phyloP scores from a whole-genome alignment of 2,329 filamentous ascomycete genomes.

The Hypoxylon sp. region DNA sequence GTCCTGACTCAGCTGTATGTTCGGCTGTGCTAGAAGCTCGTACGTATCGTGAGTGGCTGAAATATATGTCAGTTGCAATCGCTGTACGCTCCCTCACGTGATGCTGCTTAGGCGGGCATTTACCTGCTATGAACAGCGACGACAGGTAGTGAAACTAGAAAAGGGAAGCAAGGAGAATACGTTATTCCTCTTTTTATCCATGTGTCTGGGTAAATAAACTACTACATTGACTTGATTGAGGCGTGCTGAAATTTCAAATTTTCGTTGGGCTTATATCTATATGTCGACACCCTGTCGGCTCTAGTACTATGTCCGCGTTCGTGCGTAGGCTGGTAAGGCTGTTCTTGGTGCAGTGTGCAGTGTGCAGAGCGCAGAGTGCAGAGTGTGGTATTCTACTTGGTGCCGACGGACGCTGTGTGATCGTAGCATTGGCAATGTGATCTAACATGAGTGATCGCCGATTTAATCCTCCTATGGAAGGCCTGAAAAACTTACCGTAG shows the following conservation, averaged over 20 bases:
- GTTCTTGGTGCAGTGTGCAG: neutral
- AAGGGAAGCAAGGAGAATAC: neutral
- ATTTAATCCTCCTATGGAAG: neutral
- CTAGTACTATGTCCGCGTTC: slow-evolving; percentile 27
- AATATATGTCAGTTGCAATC: slow-evolving; percentile 8
- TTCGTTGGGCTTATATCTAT: neutral
- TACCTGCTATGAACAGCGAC: neutral
- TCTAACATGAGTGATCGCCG: neutral
- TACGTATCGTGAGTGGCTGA: neutral
- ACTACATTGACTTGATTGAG: neutral
- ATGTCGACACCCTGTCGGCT: slow-evolving; percentile 6
- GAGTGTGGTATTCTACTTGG: too few relatives aligned
- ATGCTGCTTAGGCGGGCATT: neutral
- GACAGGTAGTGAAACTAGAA: neutral
- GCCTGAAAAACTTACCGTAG: slow-evolving; percentile 6
- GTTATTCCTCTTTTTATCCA: neutral
- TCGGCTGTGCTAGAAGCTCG: too few relatives aligned
- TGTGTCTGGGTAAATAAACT: neutral
- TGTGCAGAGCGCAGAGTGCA: too few relatives aligned
- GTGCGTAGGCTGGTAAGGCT: slow-evolving; percentile 12
- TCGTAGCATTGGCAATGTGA: neutral
- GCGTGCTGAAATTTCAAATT: neutral
- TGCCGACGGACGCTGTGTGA: neutral
- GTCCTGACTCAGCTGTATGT: too few relatives aligned
- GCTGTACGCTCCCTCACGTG: neutral